Conservation (phyloP, 768 basidiomycete species). For the Auricularia cornea region DNA sequence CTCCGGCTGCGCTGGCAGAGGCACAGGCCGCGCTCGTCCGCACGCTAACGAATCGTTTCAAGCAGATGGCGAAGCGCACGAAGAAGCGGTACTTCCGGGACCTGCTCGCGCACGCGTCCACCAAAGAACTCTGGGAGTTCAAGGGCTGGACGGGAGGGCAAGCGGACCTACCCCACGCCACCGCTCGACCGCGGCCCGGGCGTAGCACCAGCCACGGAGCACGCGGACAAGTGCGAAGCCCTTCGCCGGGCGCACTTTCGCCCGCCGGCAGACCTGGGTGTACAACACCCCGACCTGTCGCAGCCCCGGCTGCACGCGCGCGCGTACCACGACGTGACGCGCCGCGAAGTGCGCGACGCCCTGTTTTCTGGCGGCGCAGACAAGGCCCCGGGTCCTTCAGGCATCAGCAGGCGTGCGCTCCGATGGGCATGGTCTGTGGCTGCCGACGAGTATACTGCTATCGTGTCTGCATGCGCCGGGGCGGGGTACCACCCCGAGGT, state of each 20-base stretch:
- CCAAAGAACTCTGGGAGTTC: not conserved
- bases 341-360: slow-evolving; percentile 1
- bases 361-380: not conserved
- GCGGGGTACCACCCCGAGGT: slow-evolving; percentile 8
- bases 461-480: not conserved
- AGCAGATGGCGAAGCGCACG: too few species aligned
- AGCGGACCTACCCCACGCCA: not conserved
- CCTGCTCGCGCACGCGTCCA: too few species aligned
- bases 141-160: not conserved
- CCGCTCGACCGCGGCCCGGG: not conserved
- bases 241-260: too few species aligned
- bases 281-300: not conserved
- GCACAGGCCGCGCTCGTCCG: too few species aligned
- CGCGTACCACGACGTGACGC: not conserved
- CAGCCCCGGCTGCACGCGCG: not conserved
- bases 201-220: not conserved
- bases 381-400: too few species aligned
- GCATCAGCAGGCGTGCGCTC: not conserved
- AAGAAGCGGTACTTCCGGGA: too few species aligned
- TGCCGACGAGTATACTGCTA: not conserved
- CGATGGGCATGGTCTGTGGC: slow-evolving; percentile 4
- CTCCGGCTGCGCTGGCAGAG: too few species aligned
- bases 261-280: not conserved
- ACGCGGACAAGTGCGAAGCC: too few species aligned
- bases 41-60: too few species aligned